Base-by-base conservation (phyloP, 2,329 filamentous ascomycete genomes). In the Sporothrix sp. region DNA sequence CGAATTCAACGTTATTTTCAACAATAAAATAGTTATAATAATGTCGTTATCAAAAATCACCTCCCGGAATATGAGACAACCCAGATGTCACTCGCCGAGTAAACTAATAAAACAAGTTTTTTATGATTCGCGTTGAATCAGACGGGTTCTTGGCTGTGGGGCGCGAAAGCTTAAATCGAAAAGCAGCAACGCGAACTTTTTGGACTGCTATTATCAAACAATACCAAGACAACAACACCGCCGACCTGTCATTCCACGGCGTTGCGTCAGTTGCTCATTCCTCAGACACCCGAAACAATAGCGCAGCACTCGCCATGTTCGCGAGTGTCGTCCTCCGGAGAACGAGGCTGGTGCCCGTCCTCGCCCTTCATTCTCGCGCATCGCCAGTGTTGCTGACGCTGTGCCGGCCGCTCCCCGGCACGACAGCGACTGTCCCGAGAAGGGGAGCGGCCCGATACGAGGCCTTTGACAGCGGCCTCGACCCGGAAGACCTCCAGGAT, bases 381-480 rank as follows among this genome's bases (percentile, higher is more conserved):
- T n/a, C n/a, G n/a, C n/a, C n/a, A n/a, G n/a, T n/a, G n/a, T n/a
- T n/a, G 25, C 10, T 28, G 25, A 5, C 25, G 5, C 25, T 28
- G 5, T 28, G 25, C 6, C 25, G 5, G 6, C 25, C 25, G 10
- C 10, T 28, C 6, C 25, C 25, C 10, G 25, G 25, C 6, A 28
- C 25, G 6, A 10, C 18, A 13, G 21, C 42, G 3, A 11, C 28
- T 4, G 11, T 11, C 9, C 13, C 30, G 9, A 27, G 42, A 8
- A 13, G 18, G 2, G 32, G n/a, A 25, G 11, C 21, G n/a, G 64
- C 69, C 30, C 52, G 56, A 38, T 72, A 73, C 51, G 66, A 72
- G 45, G 72, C 75, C 1, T 74, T 71, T 50, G 75, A 77, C 52
- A 67, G 70, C 1, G 60, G 62, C 0, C 65, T 77, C n/a, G 73